These are phyloP conservation scores for Aspergillus sp. DNA, from an alignment of 2,329 filamentous ascomycete species.

Conservation along the genomic window DNA sequence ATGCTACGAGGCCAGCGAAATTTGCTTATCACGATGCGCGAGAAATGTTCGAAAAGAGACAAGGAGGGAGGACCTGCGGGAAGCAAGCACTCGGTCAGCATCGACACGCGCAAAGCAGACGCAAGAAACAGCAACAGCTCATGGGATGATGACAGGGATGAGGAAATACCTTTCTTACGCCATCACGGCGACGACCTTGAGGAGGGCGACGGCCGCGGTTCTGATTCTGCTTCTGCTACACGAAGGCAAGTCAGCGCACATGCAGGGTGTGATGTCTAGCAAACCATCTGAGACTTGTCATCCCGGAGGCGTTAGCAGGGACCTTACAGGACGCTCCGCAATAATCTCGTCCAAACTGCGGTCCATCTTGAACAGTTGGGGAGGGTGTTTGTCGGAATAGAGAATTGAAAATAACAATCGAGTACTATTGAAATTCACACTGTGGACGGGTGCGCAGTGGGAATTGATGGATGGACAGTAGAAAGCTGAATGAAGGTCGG, in stretches of 20 bases:
- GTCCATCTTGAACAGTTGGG: slow-evolving; percentile 53
- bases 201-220: slow-evolving; percentile 41
- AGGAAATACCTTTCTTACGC: slow-evolving; percentile 77
- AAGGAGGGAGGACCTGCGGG: slow-evolving; percentile 48
- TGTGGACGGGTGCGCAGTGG: background rate
- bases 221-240: slow-evolving; percentile 24
- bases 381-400: background rate
- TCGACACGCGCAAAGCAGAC: background rate
- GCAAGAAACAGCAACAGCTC: background rate
- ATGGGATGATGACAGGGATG: slow-evolving; percentile 8
- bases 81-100: slow-evolving; percentile 14
- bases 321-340: slow-evolving; percentile 58
- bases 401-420: background rate
- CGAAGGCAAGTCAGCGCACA: slow-evolving; percentile 19
- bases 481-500: slow-evolving; percentile 6
- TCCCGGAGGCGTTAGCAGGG: slow-evolving; percentile 4
- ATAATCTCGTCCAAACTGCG: slow-evolving; percentile 66
- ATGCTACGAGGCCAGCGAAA: slow-evolving; percentile 30
- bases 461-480: slow-evolving; percentile 12
- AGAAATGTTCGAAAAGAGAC: slow-evolving; percentile 38
- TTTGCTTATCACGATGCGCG: slow-evolving; percentile 40
- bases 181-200: slow-evolving; percentile 68
- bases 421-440: background rate
- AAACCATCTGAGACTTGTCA: slow-evolving; percentile 4
- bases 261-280: background rate